phyloP scores from a whole-genome alignment of 768 basidiomycete genomes.

The Xanthoconium stramineum region DNA sequence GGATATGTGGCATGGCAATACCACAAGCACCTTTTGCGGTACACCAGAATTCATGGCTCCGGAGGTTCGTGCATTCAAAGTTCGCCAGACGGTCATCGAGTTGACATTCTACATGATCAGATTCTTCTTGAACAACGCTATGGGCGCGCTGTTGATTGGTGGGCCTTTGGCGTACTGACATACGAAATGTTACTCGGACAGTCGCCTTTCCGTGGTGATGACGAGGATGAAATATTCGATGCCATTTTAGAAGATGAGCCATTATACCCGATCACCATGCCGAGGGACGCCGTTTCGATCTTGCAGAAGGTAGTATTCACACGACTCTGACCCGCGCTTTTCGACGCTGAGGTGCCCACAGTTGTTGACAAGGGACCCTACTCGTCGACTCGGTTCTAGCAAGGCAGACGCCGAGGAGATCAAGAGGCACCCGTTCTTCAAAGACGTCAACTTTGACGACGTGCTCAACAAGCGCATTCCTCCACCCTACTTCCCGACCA shows the following conservation, averaged over 20 bases:
- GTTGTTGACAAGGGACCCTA: conserved; percentile 91
- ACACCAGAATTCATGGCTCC: conserved; percentile 99
- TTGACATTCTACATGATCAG: conserved; percentile 39
- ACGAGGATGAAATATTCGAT: conserved; percentile 99
- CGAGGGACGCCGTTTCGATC: conserved; percentile 92
- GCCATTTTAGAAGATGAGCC: conserved; percentile 99
- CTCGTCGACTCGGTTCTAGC: conserved; percentile 84
- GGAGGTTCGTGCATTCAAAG: conserved; percentile 59
- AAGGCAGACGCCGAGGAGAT: conserved; percentile 96
- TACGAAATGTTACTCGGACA: conserved; percentile 99
- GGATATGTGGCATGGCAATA: conserved; percentile 95
- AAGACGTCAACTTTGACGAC: conserved; percentile 96
- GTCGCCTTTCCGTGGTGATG: conserved; percentile 98
- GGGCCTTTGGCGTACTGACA: conserved; percentile 98
- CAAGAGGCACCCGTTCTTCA: conserved; percentile 97
- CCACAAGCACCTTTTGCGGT: conserved; percentile 98
- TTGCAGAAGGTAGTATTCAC: conserved; percentile 71
- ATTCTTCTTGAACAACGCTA: conserved; percentile 99
- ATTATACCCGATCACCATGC: conserved; percentile 99
- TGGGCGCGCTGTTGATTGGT: conserved; percentile 99
- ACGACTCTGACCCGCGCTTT: not conserved
- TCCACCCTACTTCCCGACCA: conserved; percentile 94
- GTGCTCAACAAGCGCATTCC: conserved; percentile 97
- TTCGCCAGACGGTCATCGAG: not conserved
- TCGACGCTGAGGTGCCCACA: conserved; percentile 31